Evolutionary conservation across 441 rosid genomes (phyloP).

Genomic region (Melastoma candidum): DNA sequence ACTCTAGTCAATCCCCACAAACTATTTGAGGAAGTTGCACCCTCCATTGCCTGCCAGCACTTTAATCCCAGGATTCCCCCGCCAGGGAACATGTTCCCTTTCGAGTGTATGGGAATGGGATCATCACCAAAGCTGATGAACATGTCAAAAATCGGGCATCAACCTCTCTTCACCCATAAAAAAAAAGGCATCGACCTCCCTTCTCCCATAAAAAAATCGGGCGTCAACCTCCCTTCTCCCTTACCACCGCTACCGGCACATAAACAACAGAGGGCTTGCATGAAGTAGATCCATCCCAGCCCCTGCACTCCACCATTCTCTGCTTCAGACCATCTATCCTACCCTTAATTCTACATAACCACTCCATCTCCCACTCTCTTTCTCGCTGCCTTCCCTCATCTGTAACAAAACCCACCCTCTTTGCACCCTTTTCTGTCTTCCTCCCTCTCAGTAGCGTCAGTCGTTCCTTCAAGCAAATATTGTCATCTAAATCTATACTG

Average conservation of each 20-base stretch:
- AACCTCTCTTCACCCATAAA: too few species aligned
- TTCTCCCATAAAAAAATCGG: too few species aligned
- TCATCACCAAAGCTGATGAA: too few species aligned
- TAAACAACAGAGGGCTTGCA: conserved; percentile 40
- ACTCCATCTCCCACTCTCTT: conserved; percentile 59
- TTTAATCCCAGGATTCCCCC: too few species aligned
- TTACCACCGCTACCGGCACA: conserved; percentile 69
- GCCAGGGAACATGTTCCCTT: too few species aligned
- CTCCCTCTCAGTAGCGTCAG: conserved; percentile 26
- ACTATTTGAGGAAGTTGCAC: too few species aligned
- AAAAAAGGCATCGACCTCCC: too few species aligned
- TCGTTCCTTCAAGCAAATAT: conserved; percentile 44
- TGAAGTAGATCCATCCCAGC: conserved; percentile 19
- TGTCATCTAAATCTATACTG: conserved; percentile 33
- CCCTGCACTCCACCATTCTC: conserved; percentile 40
- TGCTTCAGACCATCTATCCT: conserved; percentile 47
- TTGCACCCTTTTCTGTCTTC: conserved; percentile 31
- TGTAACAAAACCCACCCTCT: conserved; percentile 16
- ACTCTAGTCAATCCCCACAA: too few species aligned
- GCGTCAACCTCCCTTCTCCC: conserved; percentile 34
- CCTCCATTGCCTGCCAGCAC: too few species aligned
- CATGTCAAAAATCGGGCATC: too few species aligned
- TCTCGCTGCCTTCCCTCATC: conserved; percentile 15
- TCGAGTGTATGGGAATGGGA: too few species aligned
- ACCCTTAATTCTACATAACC: conserved; percentile 43